Base-by-base conservation (phyloP, 495 filamentous ascomycete genomes). In the Aspergillus panamensis region DNA sequence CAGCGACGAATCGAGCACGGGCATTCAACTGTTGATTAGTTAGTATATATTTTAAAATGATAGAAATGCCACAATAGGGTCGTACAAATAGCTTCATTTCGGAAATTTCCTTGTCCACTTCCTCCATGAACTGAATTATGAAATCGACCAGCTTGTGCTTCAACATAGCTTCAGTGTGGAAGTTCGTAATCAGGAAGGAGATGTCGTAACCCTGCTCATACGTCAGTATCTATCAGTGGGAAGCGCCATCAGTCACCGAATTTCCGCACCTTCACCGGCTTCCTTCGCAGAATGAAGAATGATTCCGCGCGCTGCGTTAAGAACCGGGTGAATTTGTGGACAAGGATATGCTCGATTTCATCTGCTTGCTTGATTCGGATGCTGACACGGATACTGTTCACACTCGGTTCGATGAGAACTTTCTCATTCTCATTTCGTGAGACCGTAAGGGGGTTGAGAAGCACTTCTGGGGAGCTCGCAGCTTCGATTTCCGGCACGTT, bases 81-180 rank as follows among this genome's bases (percentile, higher is more conserved):
- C 90, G 50, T 84, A 97, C 93, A 74, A 97, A 99, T 60, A 99
- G 84, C 83, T 99, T 99, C 94, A 97, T 97, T 74, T 97, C 95
- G 1, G 93, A 97, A 51, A 97, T 97, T 73, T 99, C 95, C 78
- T 97, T 97, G 68, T 97, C 94, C 30, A 97, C 94, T 67, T 99
- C 95, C 75, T 97, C 93, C 92, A 97, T 97, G 55, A 97, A 97
- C 62, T 96, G 87, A 58, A 99, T 96, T 58, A 97, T 94, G 66
- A 98, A 98, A 67, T 98, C 94, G 9, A 98, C 95, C 59, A 98
- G 78, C 76, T 98, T 97, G 68, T 98, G 91, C 78, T 96, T 97
- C 66, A 97, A 73, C 91, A 99, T 94, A 65, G 92, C 87, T 70
- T 97, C 95, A 16, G 93, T 97, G 65, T 99, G 94, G 79, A 90